Evolutionary conservation across 2,329 filamentous ascomycete genomes (phyloP), one percentile per base, ranked within the genome.

Genomic region (Cercospora brassicicola): DNA sequence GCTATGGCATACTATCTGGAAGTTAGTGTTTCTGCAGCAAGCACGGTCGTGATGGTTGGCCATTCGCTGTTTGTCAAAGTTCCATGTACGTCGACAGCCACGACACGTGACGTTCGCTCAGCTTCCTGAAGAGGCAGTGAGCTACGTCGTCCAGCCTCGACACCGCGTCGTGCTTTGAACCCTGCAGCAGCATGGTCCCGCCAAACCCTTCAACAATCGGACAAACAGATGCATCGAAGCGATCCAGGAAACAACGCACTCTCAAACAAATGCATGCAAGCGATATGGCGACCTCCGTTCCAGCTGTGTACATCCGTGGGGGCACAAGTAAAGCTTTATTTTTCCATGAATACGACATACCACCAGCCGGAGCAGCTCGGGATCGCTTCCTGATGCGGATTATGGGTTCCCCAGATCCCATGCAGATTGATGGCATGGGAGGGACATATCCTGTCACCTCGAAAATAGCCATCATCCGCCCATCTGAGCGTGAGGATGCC

Each of bases 381-480:
- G 70, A 70, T 36, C 66, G 68, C 20, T 68, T 71, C 30, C 56
- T 72, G 4, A 67, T 68, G 67, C 62, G 69, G 11, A 33, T 68
- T 18, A 67, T 69, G 69, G 65, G 71, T 26, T 68, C 69, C 10
- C 65, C 69, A 13, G 67, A 71, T 67, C 62, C 67, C 18, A 69
- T 69, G 67, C 69, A 69, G 18, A 72, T 71, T 31, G 65, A 72
- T 57, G 69, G 69, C 36, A 65, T 72, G 67, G 71, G 71, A 33
- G 69, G 69, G 9, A 70, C 69, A 51, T 68, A 71, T 61, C 67
- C 71, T 15, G 69, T 69, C 11, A 72, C 65, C 4, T 65, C 61
- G 20, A 69, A 71, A 36, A 57, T 71, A n/a, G 69, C 67, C 18
- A 68, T 72, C 23, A 68, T 71, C 23, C 45, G 67, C 45, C 67